Base-by-base conservation (phyloP, 768 basidiomycete genomes). In the Goffeauzyma gilvescens region DNA sequence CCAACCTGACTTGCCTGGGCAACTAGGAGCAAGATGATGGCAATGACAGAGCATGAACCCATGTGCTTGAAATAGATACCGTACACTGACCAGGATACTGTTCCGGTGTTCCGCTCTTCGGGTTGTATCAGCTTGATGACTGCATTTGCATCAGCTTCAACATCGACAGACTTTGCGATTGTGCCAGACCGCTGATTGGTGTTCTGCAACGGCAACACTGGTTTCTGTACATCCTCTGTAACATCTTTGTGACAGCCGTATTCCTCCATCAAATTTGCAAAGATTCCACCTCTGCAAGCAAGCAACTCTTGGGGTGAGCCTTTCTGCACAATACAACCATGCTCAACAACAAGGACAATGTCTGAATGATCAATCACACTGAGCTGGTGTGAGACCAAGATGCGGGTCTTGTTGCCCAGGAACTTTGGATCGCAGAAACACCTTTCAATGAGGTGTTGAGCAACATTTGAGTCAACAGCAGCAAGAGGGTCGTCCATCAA, bases 401-500 rank as follows among this genome's bases (percentile, higher is more conserved):
- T 64, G 10, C 77, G 65, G 0, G 78, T 78, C 34, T 72, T 68
- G 35, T 65, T 55, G 0, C 70, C 66, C 17, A 77, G 57, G 2
- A 75, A 74, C 0, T 75, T 72, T 1, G 51, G 42, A 13, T 51
- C 56, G 4, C 63, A 49, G 5, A 81, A 56, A 51, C 78, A 79
- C 30, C 76, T 65, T 15, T 79, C 72, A 4, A 80, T 51, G 38
- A 80, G 72, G 22, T 68, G 68, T 50, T 75, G 75, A 8, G 78
- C 76, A 4, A 83, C 81, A 23, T 37, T 35, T 23, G 43, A 49
- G 44, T 32, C 50, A 36, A 36, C 47, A 26, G 35, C 33, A 27
- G 24, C 27, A n/a, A 49, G 36, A 2, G 63, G 63, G 34, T 63
- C 61, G 34, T 62, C 63, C 5, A 65, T 47, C 4, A 63, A 47